Percentiles rank a stretch among this genome's conserved stretches.
phyloP scores from a whole-genome alignment of 768 basidiomycete genomes.

The Calocybe gangraenosa region DNA sequence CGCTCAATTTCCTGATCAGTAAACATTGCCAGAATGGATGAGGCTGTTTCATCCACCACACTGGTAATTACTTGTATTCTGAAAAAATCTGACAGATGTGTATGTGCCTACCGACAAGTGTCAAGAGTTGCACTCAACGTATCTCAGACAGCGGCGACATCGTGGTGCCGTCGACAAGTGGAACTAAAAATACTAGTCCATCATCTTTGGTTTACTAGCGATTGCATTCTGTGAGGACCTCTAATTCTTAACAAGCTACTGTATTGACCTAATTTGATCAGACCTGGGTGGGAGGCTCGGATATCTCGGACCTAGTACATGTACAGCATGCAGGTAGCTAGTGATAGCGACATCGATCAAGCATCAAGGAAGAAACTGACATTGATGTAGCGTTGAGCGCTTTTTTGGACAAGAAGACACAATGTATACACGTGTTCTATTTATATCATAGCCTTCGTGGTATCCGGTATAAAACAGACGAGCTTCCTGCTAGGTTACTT shows the following conservation, averaged over 20 bases:
- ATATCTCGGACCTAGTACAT: conserved; percentile 1
- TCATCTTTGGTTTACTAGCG: too few species aligned
- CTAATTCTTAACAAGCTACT: too few species aligned
- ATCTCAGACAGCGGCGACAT: background rate
- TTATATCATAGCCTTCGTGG: conserved; percentile 1
- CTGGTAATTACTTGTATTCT: background rate
- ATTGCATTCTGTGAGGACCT: too few species aligned
- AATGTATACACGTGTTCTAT: conserved; percentile 2
- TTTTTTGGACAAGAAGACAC: background rate
- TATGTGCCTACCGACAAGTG: background rate
- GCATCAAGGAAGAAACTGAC: conserved; percentile 8
- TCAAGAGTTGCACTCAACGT: background rate
- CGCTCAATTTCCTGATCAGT: background rate
- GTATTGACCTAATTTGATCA: background rate
- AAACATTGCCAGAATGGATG: background rate
- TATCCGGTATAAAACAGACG: conserved; percentile 5
- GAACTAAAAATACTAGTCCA: background rate
- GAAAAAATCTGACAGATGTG: background rate
- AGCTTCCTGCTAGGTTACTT: background rate
- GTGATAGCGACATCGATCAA: conserved; percentile 7
- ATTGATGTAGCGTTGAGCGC: background rate
- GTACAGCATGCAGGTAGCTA: background rate
- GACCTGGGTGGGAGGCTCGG: background rate
- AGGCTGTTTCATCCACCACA: background rate
- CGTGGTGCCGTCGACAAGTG: too few species aligned